Base-by-base conservation (phyloP, 139 green algal species). In the Chlorella sp. region DNA sequence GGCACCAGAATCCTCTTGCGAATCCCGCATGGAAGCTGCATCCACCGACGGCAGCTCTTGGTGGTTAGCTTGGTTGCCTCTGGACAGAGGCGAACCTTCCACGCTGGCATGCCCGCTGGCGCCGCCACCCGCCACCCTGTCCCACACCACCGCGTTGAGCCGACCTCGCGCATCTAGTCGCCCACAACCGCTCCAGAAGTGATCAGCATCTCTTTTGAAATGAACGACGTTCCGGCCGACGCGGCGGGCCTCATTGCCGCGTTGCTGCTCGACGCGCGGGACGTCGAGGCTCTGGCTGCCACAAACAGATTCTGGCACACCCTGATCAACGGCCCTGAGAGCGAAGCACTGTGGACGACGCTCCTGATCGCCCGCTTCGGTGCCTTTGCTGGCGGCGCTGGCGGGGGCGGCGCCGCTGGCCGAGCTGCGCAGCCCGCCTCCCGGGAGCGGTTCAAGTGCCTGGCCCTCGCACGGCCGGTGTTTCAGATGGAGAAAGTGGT, bases 291-390 rank as follows among this genome's bases (percentile, higher is more conserved):
- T 28, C 66, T 88, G 39, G 26, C 26, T 22, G 30, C n/a, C 36
- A 76, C 66, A 3, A 39, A 16, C 84, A 34, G 30, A 11, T 88
- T 88, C 22, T 88, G 84, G 84, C 39, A 32, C 36, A 30, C 40
- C 24, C 12, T 69, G 28, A 30, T 81, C 22, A 36, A 26, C 28
- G 53, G 16, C 26, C 36, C 53, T 3, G n/a, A 75, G 7, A 76
- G 81, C 39, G 37, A 28, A 11, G 22, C 37, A 5, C 26, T 88
- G 0, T 88, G 84, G 84, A 30, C 15, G 14, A 21, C 11, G 68
- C 37, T 88, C 18, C 30, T 88, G 84, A 7, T 5, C 37, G 64
- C 26, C 12, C 84, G 84, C 37, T 88, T 88, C 42, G 84, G 84
- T 21, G 2, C 34, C 36, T 36, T 5, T 61, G 48, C 30, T 22